phyloP scores from a whole-genome alignment of 2,329 filamentous ascomycete genomes.

The Fusarium palustre region DNA sequence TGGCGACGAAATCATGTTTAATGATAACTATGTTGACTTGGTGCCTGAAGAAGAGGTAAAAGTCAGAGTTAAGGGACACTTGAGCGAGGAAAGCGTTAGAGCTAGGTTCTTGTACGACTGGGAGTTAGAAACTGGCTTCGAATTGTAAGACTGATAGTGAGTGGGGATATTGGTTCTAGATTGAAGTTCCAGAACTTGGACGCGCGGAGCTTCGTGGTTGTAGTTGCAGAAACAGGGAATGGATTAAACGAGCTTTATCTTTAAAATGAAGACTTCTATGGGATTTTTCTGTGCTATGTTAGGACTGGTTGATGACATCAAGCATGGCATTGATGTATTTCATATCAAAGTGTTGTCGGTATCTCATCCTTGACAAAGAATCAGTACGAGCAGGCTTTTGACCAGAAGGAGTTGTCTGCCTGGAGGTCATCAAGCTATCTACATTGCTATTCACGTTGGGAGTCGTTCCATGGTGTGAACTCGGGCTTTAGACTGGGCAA shows the following conservation, averaged over 20 bases:
- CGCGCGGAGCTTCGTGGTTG: rapidly evolving
- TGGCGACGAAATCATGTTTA: rapidly evolving
- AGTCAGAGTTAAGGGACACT: rapidly evolving
- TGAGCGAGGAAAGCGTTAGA: rapidly evolving
- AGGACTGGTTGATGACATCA: too few species aligned
- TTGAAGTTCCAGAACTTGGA: neutral
- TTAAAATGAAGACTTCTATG: neutral
- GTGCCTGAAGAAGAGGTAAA: neutral
- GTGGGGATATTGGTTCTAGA: rapidly evolving
- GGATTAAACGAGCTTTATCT: neutral
- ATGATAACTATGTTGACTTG: neutral
- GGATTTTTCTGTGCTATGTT: too few species aligned
- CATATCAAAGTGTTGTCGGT: too few species aligned
- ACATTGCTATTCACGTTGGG: too few species aligned
- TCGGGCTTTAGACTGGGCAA: neutral
- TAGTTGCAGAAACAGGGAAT: neutral
- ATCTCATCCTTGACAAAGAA: too few species aligned
- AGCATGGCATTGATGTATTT: too few species aligned
- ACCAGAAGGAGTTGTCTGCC: too few species aligned
- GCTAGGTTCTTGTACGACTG: slow-evolving; percentile 16
- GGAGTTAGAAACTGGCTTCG: neutral
- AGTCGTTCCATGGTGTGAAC: neutral
- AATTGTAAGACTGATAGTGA: neutral
- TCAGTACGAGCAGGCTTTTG: too few species aligned
- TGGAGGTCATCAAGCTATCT: too few species aligned